Base-by-base conservation (phyloP, 2,329 filamentous ascomycete species). In the Fusarium sp. region DNA sequence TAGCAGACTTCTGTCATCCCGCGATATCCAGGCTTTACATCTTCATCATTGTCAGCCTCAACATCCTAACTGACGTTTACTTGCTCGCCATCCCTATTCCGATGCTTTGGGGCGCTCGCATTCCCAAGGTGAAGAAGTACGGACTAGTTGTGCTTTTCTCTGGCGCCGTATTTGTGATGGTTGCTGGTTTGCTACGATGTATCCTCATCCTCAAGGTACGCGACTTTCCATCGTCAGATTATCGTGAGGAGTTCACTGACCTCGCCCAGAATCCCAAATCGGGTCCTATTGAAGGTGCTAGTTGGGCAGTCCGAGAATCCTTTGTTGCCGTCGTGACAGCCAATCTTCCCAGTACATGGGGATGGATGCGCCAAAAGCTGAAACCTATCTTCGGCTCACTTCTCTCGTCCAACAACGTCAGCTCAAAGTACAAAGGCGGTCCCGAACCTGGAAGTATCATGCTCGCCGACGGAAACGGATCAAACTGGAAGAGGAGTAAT, bases 61-160 rank as follows among this genome's bases (percentile, higher is more conserved):
- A 85, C 72, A 81, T 84, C 3, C 10, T 80, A 3, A 85, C 84
- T 3, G 84, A 85, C 35, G 18, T 83, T 4, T 85, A 84, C 44
- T 78, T 85, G 6, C 66, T 85, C 38, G 78, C 80, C 68, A 83
- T 86, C 38, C 82, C 83, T 1, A 77, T 84, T 22, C 80, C 88
- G 68, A 86, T 91, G 82, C 81, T 91, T 4, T 89, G 86, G 84
- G 83, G 82, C 65, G 85, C 88, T 0, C 84, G 83, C 9, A 81
- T 91, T 11, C 82, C 80, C 14, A 82, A 83, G 26, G 79, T 81
- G 10, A 87, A 87, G 73, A 91, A 91, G 75, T 72, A 86, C 4
- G 84, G 86, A 7, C 81, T 90, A 1, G 81, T 88, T 5, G 67
- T 89, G 9, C 82, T 91, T 22, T 90, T 84, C 48, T 80, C 82